Evolutionary conservation across 2,329 filamentous ascomycete genomes (phyloP).

Genomic region (Apiospora kogelbergensis): DNA sequence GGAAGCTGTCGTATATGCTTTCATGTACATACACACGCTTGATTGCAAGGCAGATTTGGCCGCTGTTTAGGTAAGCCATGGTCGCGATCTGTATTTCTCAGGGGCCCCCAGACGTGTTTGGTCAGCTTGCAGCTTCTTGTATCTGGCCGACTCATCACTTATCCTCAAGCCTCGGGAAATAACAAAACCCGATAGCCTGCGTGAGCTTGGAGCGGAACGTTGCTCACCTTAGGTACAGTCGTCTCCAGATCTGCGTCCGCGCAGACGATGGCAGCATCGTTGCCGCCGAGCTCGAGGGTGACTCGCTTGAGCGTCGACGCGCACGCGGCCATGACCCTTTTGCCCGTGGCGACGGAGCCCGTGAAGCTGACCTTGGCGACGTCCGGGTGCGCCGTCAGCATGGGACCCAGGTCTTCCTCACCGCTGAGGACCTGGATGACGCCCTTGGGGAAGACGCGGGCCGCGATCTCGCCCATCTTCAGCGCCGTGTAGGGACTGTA

Average conservation of each 20-base stretch:
- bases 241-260: conserved; percentile 44
- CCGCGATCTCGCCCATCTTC: conserved; percentile 60
- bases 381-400: conserved; percentile 56
- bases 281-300: conserved; percentile 56
- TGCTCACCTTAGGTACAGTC: conserved; percentile 8
- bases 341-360: conserved; percentile 53
- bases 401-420: conserved; percentile 59
- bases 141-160: neutral
- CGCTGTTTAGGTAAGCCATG: conserved; percentile 9
- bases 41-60: conserved; percentile 44
- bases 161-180: too few species aligned
- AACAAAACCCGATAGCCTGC: too few species aligned
- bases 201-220: too few species aligned
- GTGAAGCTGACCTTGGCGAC: conserved; percentile 64
- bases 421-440: conserved; percentile 63
- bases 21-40: conserved; percentile 61
- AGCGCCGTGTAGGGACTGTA: conserved; percentile 50
- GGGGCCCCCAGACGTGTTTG: neutral
- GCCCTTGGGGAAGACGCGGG: conserved; percentile 59
- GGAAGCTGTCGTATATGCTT: conserved; percentile 53
- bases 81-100: neutral
- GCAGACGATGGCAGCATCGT: conserved; percentile 52
- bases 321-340: conserved; percentile 53
- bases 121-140: neutral
- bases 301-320: conserved; percentile 53